phyloP scores from a whole-genome alignment of 176 grass and related monocot genomes.

The Avena eriantha region DNA sequence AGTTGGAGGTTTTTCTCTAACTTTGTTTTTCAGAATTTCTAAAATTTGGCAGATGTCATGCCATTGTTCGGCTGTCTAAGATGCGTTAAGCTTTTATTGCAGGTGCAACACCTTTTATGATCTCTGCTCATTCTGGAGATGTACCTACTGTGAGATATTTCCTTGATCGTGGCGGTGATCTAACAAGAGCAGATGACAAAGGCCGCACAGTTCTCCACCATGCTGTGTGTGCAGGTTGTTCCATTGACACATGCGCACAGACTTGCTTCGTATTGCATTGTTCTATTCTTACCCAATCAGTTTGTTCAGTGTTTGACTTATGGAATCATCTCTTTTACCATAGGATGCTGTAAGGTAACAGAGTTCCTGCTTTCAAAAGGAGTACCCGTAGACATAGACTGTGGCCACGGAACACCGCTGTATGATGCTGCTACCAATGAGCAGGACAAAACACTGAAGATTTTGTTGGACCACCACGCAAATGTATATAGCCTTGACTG shows the following conservation, averaged over 20 bases:
- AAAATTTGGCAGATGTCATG: not conserved
- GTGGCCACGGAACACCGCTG: slow-evolving; percentile 29
- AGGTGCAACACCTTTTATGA: slow-evolving; percentile 40
- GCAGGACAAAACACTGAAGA: slow-evolving; percentile 34
- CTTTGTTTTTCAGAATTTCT: not conserved
- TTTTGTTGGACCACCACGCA: slow-evolving; percentile 18
- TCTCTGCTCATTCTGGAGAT: slow-evolving; percentile 11
- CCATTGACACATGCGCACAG: not conserved
- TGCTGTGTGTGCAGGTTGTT: not conserved
- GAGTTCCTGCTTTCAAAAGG: slow-evolving; percentile 32
- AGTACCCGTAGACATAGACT: slow-evolving; percentile 34
- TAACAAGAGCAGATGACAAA: not conserved
- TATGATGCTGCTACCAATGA: not conserved
- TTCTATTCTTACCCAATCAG: not conserved
- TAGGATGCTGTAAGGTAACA: slow-evolving; percentile 38
- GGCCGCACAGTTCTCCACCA: not conserved
- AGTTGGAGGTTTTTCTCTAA: slow-evolving; percentile 1
- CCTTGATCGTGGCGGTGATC: slow-evolving; percentile 10
- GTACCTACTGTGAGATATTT: not conserved
- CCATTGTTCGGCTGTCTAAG: not conserved
- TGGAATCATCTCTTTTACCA: not conserved
- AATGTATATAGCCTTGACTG: not conserved
- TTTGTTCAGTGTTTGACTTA: not conserved
- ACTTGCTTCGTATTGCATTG: not conserved
- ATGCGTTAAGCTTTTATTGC: not conserved